Evolutionary conservation across 2,329 filamentous ascomycete species (phyloP).

Genomic region (Colletotrichum navitas): DNA sequence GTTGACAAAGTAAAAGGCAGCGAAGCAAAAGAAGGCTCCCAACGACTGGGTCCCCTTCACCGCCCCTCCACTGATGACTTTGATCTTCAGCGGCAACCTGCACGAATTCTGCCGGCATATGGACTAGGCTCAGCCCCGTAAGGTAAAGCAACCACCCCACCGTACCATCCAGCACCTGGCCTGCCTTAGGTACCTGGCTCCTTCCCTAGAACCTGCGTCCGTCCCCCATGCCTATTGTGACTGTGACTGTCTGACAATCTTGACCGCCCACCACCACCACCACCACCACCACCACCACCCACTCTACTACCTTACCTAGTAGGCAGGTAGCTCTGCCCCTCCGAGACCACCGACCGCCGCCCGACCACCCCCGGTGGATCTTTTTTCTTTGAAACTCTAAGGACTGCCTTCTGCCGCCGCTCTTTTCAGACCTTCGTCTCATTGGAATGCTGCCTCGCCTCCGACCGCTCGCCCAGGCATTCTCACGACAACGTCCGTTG

Average conservation of each 20-base stretch:
- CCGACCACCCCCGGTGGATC: conserved; percentile 4
- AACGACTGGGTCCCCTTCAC: neutral
- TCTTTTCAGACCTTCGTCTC: neutral
- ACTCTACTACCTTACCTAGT: neutral
- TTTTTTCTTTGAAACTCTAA: conserved; percentile 16
- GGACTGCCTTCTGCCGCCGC: neutral
- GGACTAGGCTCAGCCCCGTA: neutral
- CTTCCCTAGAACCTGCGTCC: neutral
- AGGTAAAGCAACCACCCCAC: neutral
- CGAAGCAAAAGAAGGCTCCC: neutral
- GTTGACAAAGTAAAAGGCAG: neutral
- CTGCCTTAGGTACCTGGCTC: too few species aligned
- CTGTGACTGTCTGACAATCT: conserved; percentile 13
- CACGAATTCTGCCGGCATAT: conserved; percentile 12
- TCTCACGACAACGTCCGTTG: conserved; percentile 31
- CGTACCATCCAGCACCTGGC: neutral
- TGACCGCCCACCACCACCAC: conserved; percentile 11
- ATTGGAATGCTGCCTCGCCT: conserved; percentile 36
- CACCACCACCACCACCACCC: neutral
- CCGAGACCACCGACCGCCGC: conserved; percentile 18
- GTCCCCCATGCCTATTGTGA: neutral
- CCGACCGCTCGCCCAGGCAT: conserved; percentile 29
- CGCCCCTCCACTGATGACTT: conserved; percentile 6
- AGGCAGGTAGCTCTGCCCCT: conserved; percentile 7
- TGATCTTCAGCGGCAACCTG: conserved; percentile 19